Percentiles rank a stretch among this genome's conserved stretches.
phyloP scores from a whole-genome alignment of 805 yeast species.

The Ascoidea rubescens region DNA sequence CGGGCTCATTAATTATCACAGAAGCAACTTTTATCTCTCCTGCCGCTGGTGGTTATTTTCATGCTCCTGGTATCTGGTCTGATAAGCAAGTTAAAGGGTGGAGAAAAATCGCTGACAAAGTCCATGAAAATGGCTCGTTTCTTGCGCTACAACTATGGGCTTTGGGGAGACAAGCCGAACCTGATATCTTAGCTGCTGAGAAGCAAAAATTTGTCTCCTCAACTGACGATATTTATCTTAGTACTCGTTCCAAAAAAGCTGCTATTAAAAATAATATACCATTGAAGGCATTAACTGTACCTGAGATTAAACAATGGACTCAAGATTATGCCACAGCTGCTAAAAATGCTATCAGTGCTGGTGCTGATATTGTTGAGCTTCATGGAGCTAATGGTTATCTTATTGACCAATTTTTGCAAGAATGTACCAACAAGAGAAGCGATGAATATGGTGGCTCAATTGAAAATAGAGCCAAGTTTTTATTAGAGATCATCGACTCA shows the following conservation, averaged over 20 bases:
- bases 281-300: conserved; percentile 22
- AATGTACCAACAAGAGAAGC: conserved; percentile 33
- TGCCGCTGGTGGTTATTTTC: conserved; percentile 24
- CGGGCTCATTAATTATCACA: conserved; percentile 47
- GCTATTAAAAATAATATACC: conserved; percentile 21
- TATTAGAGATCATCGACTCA: conserved; percentile 33
- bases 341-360: conserved; percentile 33
- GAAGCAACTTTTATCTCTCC: conserved; percentile 44
- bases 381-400: conserved; percentile 55
- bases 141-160: conserved; percentile 39
- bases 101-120: conserved; percentile 31
- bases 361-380: conserved; percentile 47
- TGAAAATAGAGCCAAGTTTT: conserved; percentile 40
- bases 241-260: conserved; percentile 21
- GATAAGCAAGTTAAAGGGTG: conserved; percentile 34
- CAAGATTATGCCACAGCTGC: conserved; percentile 31
- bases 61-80: conserved; percentile 36
- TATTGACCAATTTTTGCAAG: conserved; percentile 32
- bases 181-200: conserved; percentile 21
- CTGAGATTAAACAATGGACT: conserved; percentile 27
- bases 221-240: conserved; percentile 21
- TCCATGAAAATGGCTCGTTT: conserved; percentile 36
- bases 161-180: conserved; percentile 30
- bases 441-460: conserved; percentile 54
- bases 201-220: conserved; percentile 26